Conservation (phyloP, 2,329 filamentous ascomycete genomes). For the Aspergillus nomiae region DNA sequence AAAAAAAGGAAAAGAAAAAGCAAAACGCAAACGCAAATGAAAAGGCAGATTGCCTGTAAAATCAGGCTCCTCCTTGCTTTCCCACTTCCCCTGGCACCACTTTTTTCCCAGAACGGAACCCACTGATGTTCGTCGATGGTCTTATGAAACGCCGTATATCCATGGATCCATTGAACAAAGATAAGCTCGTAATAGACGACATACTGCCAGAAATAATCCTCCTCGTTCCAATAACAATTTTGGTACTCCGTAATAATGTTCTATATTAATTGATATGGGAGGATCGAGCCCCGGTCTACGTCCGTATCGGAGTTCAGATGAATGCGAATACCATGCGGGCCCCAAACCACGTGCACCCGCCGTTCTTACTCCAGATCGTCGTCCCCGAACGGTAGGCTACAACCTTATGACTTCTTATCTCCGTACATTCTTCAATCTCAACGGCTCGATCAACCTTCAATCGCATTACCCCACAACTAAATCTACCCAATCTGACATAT, state of each 20-base stretch:
- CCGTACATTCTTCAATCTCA: background rate
- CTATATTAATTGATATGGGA: background rate
- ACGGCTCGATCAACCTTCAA: background rate
- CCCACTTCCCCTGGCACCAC: background rate
- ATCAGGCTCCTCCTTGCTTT: background rate
- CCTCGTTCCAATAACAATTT: background rate
- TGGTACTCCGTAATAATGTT: background rate
- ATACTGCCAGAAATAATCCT: background rate
- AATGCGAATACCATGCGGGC: background rate
- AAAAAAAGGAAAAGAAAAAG: background rate
- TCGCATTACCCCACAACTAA: background rate
- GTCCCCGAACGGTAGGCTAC: background rate
- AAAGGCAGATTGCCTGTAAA: background rate
- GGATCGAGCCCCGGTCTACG: too few relatives aligned
- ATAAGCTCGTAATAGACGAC: background rate
- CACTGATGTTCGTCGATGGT: background rate
- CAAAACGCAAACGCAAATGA: background rate
- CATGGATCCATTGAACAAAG: background rate
- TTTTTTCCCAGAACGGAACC: background rate
- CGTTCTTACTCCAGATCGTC: background rate
- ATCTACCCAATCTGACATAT: background rate
- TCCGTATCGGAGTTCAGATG: too few relatives aligned
- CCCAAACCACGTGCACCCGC: background rate
- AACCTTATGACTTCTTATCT: background rate
- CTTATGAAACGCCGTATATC: background rate